Evolutionary conservation across 768 basidiomycete genomes (phyloP), one percentile per base, ranked within the genome.

Genomic region (Royoungia palumana): DNA sequence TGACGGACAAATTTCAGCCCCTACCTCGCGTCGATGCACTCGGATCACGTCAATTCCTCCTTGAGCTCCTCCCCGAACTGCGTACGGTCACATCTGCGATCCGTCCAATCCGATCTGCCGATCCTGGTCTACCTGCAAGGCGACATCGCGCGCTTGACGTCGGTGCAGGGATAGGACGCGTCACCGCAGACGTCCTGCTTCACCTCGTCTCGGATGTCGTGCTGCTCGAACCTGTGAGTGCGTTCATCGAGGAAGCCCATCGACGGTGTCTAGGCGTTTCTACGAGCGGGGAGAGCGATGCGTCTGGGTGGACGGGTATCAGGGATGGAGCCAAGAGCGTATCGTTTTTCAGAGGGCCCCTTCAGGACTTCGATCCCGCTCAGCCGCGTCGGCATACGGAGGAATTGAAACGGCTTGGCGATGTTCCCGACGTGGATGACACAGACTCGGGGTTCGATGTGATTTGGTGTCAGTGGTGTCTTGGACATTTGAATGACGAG

Each of bases 401-500:
- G 32, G 75, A 80, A 50, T 64, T 87, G 22, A 87, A 82, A 42
- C 81, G 87, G 13, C 71, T 92, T 6, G 90, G 90, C 4, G 81
- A 79, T 62, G 69, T 69, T n/a, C 73, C 77, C 34, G 78, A 74
- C 35, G 77, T 77, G 20, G 81, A 78, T 43, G 79, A 79, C 28
- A 63, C 72, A n/a, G 67, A 74, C 17, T 70, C 74, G 37, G 80
- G 79, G 1, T 97, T 93, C 68, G 95, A 99, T 67, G 79, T 94
- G 45, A 79, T 95, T 49, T 94, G 91, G 94, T 91, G 90, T 60
- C 95, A 99, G 66, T 98, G 95, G 95, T 95, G 94, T 71, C 76
- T 97, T 14, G 89, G 91, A 2, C 89, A 94, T 71, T 75, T 96
- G 49, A 79, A 75, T 46, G 83, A 94, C 63, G 61, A 64, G 8